These are phyloP conservation scores for Trichopus zeylanicus DNA, from an alignment of 116 monocot species.

Conservation along the genomic window DNA sequence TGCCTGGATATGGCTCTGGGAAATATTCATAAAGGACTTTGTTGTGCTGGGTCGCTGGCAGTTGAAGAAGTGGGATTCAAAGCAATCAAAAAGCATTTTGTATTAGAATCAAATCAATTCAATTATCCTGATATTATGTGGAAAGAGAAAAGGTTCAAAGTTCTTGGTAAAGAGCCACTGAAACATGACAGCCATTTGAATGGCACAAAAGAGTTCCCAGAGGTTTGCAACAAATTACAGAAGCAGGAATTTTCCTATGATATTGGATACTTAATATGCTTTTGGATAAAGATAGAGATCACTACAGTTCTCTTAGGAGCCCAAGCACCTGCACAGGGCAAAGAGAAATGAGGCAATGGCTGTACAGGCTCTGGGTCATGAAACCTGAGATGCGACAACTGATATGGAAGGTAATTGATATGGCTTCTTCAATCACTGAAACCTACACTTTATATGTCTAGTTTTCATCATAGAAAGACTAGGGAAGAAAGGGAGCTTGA, in stretches of 20 bases:
- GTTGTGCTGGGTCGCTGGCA: slow-evolving; percentile 87
- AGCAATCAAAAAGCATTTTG: slow-evolving; percentile 10
- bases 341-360: slow-evolving; percentile 88
- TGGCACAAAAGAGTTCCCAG: slow-evolving; percentile 11
- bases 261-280: slow-evolving; percentile 59
- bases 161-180: slow-evolving; percentile 6
- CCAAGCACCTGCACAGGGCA: slow-evolving; percentile 78
- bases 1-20: slow-evolving; percentile 94
- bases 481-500: no score
- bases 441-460: no score
- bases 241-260: slow-evolving; percentile 59
- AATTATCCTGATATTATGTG: slow-evolving; percentile 31
- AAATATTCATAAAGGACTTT: slow-evolving; percentile 83
- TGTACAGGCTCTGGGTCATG: slow-evolving; percentile 71
- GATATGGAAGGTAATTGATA: slow-evolving; percentile 70
- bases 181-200: slow-evolving; percentile 11
- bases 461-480: no score
- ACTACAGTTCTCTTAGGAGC: slow-evolving; percentile 75
- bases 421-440: not conserved
- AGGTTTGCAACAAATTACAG: slow-evolving; percentile 11
- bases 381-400: slow-evolving; percentile 63
- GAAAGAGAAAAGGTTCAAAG: slow-evolving; percentile 51
- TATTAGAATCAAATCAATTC: slow-evolving; percentile 8
- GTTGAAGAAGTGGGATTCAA: slow-evolving; percentile 18
- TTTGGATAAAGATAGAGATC: slow-evolving; percentile 76